phyloP scores from a whole-genome alignment of 2,329 filamentous ascomycete genomes.

The Cordyceps farinosa region DNA sequence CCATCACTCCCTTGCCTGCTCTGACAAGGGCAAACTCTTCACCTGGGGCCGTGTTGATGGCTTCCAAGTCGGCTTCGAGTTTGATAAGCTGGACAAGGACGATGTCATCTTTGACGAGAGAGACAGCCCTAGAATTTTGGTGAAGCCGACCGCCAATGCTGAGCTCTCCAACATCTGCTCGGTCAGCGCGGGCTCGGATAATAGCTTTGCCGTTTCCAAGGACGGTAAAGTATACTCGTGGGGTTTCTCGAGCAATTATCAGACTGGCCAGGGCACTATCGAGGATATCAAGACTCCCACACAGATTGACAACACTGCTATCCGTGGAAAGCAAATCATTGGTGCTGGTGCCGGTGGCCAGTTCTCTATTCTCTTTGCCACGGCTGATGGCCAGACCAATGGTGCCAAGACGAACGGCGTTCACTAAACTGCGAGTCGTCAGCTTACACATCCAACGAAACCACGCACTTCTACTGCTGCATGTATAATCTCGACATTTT shows the following conservation, averaged over 20 bases:
- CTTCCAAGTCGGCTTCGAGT: slow-evolving; percentile 52
- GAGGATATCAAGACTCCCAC: slow-evolving; percentile 78
- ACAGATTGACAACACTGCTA: slow-evolving; percentile 78
- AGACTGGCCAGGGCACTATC: slow-evolving; percentile 72
- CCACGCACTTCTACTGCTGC: background rate
- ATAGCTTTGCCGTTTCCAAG: slow-evolving; percentile 66
- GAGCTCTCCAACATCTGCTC: slow-evolving; percentile 49
- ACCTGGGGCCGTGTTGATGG: slow-evolving; percentile 58
- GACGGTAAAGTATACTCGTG: slow-evolving; percentile 73
- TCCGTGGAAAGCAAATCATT: slow-evolving; percentile 68
- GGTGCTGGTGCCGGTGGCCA: slow-evolving; percentile 88
- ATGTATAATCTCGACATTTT: slow-evolving; percentile 16
- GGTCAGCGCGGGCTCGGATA: slow-evolving; percentile 66
- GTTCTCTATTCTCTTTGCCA: slow-evolving; percentile 63
- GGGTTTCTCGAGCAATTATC: slow-evolving; percentile 78
- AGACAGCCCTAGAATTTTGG: slow-evolving; percentile 62
- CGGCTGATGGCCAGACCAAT: slow-evolving; percentile 28
- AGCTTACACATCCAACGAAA: slow-evolving; percentile 3
- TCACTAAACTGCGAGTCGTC: slow-evolving; percentile 2
- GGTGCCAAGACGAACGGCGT: slow-evolving; percentile 30
- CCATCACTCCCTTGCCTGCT: slow-evolving; percentile 70
- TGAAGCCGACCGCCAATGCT: slow-evolving; percentile 37
- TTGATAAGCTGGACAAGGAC: slow-evolving; percentile 47
- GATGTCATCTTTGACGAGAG: slow-evolving; percentile 61
- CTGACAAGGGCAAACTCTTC: slow-evolving; percentile 53